Conservation (phyloP, 345 rosid species). For the Clausena lansium region DNA sequence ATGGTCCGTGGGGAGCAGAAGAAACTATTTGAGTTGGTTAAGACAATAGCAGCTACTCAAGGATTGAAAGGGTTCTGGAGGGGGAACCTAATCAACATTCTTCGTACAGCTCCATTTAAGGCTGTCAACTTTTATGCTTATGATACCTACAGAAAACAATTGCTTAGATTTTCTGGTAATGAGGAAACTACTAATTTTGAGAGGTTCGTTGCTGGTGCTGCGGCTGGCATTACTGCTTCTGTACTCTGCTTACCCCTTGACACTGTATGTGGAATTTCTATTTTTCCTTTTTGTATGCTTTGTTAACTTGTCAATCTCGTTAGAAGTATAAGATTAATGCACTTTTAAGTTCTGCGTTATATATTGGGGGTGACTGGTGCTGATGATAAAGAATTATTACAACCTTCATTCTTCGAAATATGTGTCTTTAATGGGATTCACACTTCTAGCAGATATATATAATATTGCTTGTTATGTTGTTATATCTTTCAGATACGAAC, state of each 20-base stretch:
- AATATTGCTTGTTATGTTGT: neutral
- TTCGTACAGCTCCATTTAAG: constrained; percentile 76
- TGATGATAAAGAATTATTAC: too few relatives aligned
- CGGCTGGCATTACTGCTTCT: constrained; percentile 73
- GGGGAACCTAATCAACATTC: constrained; percentile 71
- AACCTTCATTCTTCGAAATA: neutral
- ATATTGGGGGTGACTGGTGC: neutral
- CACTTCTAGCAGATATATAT: neutral
- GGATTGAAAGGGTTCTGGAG: constrained; percentile 74
- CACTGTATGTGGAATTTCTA: constrained; percentile 42
- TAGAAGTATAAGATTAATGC: neutral
- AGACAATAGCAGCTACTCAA: constrained; percentile 55
- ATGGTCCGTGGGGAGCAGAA: constrained; percentile 69
- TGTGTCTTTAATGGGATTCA: neutral
- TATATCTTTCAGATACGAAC: constrained; percentile 57
- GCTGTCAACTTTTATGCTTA: constrained; percentile 73
- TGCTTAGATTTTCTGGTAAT: constrained; percentile 53
- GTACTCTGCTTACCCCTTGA: constrained; percentile 72
- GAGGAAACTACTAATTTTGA: constrained; percentile 66
- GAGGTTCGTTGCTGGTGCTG: constrained; percentile 75
- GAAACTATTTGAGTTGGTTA: constrained; percentile 46
- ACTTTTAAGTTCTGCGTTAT: neutral
- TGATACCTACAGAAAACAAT: constrained; percentile 67
- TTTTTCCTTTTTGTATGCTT: neutral
- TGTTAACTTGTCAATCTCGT: neutral